Evolutionary conservation across 345 rosid species (phyloP), one percentile per base, ranked within the genome.

Genomic region (Camelina neglecta): DNA sequence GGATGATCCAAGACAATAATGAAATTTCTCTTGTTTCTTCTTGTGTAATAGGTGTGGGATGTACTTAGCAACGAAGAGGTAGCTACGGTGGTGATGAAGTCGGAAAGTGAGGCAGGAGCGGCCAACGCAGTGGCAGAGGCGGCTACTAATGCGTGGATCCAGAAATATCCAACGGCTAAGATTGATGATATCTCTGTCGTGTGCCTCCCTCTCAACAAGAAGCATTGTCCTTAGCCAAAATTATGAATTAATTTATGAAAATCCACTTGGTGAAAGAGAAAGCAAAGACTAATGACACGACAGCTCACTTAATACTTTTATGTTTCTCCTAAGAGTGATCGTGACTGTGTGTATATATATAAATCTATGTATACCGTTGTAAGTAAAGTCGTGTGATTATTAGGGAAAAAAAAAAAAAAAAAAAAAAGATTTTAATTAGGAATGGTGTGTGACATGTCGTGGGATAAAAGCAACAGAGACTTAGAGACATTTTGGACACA

Each of bases 21-120:
- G 4, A 47, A 7, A 1, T 38, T 36, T 23, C 0, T 42, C 4
- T 23, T 10, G 9, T 16, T 35, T 26, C 48, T 23, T 65, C 31
- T 4, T 35, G 24, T 66, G 49, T 13, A 3, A 90, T 35, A 35
- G 94, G 88, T 91, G 42, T 90, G 93, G 89, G 97, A 93, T 84
- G 97, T 88, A 67, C 91, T 93, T 29, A 84, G 83, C 51, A 90
- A 89, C 79, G 74, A 81, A 13, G 82, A 93, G 75, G 96, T 89
- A 13, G 85, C 81, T 0, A 73, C 85, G 9, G 82, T 85, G 33
- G 92, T 84, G 38, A 47, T 78, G 85, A 72, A 74, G 6, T 86
- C 91, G 0, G 82, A 54, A 20, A 78, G 26, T 10, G 86, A 83
- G 48, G 59, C 71, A 61, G 84, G 50, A 8, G 96, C 87, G 0